Conservation (phyloP, 2,329 filamentous ascomycete species). For the Pestalotiopsis sp. region DNA sequence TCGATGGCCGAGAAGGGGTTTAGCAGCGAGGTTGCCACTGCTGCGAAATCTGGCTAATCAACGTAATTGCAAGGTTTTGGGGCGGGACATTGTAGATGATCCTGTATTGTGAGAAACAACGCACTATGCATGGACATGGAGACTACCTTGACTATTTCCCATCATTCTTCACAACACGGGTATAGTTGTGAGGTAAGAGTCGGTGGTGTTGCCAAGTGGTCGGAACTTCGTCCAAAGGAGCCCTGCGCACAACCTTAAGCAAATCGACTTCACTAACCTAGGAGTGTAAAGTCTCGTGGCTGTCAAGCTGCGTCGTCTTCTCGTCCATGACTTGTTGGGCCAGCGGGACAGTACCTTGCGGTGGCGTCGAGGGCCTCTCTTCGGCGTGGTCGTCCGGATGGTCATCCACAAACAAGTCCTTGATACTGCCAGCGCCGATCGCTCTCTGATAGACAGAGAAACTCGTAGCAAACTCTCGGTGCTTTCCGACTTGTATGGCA, state of each 20-base stretch:
- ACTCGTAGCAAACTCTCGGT: slow-evolving; percentile 55
- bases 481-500: slow-evolving; percentile 53
- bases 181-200: background rate
- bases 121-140: no score
- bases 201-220: background rate
- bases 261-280: background rate
- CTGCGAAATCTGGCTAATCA: background rate
- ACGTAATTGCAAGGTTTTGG: background rate
- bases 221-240: background rate
- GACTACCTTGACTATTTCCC: no score
- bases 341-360: slow-evolving; percentile 45
- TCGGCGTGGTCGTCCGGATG: slow-evolving; percentile 34
- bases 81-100: no score
- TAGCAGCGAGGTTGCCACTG: background rate
- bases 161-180: no score
- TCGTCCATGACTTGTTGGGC: slow-evolving; percentile 58
- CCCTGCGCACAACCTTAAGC: background rate
- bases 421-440: slow-evolving; percentile 51
- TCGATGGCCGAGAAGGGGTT: background rate
- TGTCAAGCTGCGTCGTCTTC: slow-evolving; percentile 54
- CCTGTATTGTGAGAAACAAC: no score
- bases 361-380: slow-evolving; percentile 22
- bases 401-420: slow-evolving; percentile 49
- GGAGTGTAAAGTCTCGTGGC: slow-evolving; percentile 24
- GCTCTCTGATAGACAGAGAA: slow-evolving; percentile 56